Percentiles rank a stretch among this genome's conserved stretches.
Conservation (phyloP, 306 rosid species). For the Pterocarpus santalinus region DNA sequence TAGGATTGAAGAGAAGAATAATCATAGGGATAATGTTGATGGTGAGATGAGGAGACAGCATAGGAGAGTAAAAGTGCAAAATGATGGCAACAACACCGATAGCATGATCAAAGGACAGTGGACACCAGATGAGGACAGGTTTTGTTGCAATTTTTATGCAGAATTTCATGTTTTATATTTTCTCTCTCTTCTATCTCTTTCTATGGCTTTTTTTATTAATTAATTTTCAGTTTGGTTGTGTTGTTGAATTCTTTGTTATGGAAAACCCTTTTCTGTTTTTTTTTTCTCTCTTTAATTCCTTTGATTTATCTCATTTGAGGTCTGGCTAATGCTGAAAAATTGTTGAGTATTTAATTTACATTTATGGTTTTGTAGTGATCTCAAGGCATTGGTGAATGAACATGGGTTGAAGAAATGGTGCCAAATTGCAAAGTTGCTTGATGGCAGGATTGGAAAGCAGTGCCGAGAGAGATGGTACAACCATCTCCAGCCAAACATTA, state of each 20-base stretch:
- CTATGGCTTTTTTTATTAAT: neutral
- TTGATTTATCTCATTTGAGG: neutral
- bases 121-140: constrained; percentile 70
- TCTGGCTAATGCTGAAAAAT: neutral
- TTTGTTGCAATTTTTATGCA: neutral
- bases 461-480: constrained; percentile 89
- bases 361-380: constrained; percentile 51
- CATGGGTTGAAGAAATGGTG: constrained; percentile 72
- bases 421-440: constrained; percentile 56
- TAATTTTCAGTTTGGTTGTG: neutral
- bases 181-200: neutral
- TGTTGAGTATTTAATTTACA: neutral
- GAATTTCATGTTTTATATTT: neutral
- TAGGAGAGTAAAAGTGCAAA: constrained; percentile 10
- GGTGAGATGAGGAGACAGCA: neutral
- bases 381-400: constrained; percentile 54
- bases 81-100: constrained; percentile 1
- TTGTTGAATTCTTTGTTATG: too few species aligned
- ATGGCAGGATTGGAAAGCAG: constrained; percentile 76
- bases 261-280: neutral
- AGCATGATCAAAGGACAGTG: constrained; percentile 65
- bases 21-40: neutral
- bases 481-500: constrained; percentile 79
- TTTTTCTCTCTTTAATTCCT: neutral
- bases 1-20: neutral